Base-by-base conservation (phyloP, 1,284 basidiomycete species). In the Volvariella volvacea region DNA sequence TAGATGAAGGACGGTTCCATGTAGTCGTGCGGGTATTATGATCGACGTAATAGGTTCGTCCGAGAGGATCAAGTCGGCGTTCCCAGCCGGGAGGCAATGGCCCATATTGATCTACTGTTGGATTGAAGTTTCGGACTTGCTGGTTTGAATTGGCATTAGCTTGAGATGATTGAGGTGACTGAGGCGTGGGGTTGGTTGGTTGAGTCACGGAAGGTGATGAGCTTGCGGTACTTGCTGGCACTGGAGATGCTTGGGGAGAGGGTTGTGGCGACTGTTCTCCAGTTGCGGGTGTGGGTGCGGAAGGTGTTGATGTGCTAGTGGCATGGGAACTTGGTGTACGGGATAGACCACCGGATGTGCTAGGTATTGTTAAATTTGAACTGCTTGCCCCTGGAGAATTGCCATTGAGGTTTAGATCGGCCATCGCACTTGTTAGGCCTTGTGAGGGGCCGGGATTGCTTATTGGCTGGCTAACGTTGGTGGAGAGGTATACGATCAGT, bases 1-100 rank as follows among this genome's bases (percentile, higher is more conserved):
- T 80, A 8, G 68, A 58, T 16, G 76, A 80, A 30, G 78, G 85
- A 28, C 89, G 71, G 58, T 85, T 92, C 92, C 92, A 96, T 1
- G 93, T 95, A 8, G 92, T 96, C 3, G 87, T 87, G 45, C 93
- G 82, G 9, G 89, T 92, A 64, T 93, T 95, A 67, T 96, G 92
- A 60, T 92, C 89, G 42, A 92, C 89, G 55, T 91, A 96, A 64
- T 96, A 96, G 16, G 89, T 92, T 47, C 92, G 71, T 4, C 86
- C 93, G 22, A 94, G 76, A 48, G 92, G 90, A 65, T 96, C 92
- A 45, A 92, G 88, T 46, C 92, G 85, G 48, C 92, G 78, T 66
- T 96, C 92, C 92, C 92, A 96, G 3, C 92, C 91, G 25, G 70
- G 61, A 2, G 93, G 92, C 17, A 96, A 68, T 22, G 84, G 74